Evolutionary conservation across 2,329 filamentous ascomycete species (phyloP).

Genomic region (Penicillium sp.): DNA sequence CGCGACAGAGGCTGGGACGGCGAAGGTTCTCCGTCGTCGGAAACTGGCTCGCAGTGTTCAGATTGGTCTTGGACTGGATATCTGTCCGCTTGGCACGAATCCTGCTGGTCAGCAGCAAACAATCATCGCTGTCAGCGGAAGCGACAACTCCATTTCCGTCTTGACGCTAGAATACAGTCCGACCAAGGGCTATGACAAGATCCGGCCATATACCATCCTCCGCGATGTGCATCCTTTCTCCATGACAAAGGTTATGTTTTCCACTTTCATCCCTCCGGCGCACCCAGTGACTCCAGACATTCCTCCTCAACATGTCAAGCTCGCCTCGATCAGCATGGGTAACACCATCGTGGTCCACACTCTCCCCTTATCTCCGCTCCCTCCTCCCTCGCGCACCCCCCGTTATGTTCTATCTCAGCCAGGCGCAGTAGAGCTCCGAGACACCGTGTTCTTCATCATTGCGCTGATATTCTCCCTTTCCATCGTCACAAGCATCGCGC

Average conservation of each 20-base stretch:
- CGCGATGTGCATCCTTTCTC: constrained; percentile 52
- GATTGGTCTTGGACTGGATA: constrained; percentile 71
- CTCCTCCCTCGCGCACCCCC: constrained; percentile 42
- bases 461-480: constrained; percentile 57
- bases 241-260: constrained; percentile 52
- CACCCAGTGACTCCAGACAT: constrained; percentile 44
- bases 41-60: constrained; percentile 63
- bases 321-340: constrained; percentile 74
- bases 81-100: constrained; percentile 59
- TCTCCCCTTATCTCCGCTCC: constrained; percentile 56
- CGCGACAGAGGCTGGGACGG: constrained; percentile 25
- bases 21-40: constrained; percentile 46
- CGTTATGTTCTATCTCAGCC: constrained; percentile 67
- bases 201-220: constrained; percentile 48
- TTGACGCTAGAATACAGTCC: constrained; percentile 66
- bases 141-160: constrained; percentile 71
- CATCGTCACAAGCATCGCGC: constrained; percentile 57
- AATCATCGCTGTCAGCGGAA: constrained; percentile 71
- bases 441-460: constrained; percentile 51
- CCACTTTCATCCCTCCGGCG: constrained; percentile 47
- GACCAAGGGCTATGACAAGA: constrained; percentile 39
- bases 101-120: constrained; percentile 65
- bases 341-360: constrained; percentile 75
- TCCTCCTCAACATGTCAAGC: constrained; percentile 59
- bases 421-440: constrained; percentile 46